Evolutionary conservation across 306 rosid genomes (phyloP), one percentile per base, ranked within the genome.

Genomic region (Delonix regia): DNA sequence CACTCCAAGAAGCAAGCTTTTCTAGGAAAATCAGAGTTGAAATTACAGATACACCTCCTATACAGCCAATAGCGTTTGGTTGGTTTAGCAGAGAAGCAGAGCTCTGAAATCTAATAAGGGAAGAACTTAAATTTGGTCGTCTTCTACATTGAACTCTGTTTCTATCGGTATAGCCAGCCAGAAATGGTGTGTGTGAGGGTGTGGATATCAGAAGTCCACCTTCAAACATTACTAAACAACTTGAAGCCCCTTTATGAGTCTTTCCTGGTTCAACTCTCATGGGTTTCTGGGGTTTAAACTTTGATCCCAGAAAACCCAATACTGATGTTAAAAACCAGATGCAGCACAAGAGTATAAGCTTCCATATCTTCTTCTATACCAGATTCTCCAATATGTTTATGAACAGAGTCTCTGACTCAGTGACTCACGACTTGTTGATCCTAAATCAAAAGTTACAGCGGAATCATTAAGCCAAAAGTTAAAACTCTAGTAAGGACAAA

Each of bases 21-120:
- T 93, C 98, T 85, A 93, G 55, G 95, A 91, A 93, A 78, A 93
- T 77, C 48, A 93, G 84, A 72, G 93, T 89, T 60, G 98, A 91
- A 56, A 78, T 80, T 52, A 84, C 92, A 36, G 97, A 93, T 24
- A 84, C 86, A 1, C 98, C 98, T 48, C 98, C 98, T 25, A 93
- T 88, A 62, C 91, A 80, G 36, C 94, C 98, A 56, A 93, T 55
- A 9, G 92, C 89, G 72, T 89, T 93, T 74, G 91, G 92, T 76
- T 84, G 91, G 81, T 85, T 85, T 63, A 88, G 76, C 22, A 86
- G 61, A 22, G 75, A 51, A 27, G 78, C 70, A 42, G 83, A 72
- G 60, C 66, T 60, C 68, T 69, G 81, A 48, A 45, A 52, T 78
- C 71, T 87, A 78, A 70, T 75, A 86, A 83, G 69, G 33, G 77